Evolutionary conservation across 1,284 basidiomycete genomes (phyloP), one percentile per base, ranked within the genome.

Genomic region (Melanopsichium pennsylvanicum): DNA sequence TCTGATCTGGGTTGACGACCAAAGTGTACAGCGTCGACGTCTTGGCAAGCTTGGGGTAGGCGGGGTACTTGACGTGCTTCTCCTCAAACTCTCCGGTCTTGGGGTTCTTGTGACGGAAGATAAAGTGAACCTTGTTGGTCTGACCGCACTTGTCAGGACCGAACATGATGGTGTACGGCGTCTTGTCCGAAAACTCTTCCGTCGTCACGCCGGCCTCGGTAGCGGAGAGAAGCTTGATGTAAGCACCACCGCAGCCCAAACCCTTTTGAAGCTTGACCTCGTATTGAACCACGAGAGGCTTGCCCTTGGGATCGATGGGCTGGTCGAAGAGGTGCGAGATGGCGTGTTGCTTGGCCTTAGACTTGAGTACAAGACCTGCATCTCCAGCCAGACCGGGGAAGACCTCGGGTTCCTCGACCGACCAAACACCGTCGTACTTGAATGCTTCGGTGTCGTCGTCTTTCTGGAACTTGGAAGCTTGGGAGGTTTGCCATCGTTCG

Each of bases 171-270:
- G 78, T 78, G 71, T 80, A 80, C 15, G 78, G 78, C 7, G 78
- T 79, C 72, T 76, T 73, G 72, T 80, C 78, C 27, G 70, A 74
- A 58, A 80, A 80, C 59, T 79, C 68, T 40, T 78, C 75, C 31
- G 75, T 52, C 21, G 71, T 60, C 33, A 80, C 67, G 31, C 77
- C 82, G 16, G 74, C 74, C 23, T 81, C 78, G 29, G 64, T 72
- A 66, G 85, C 85, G 35, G 83, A 84, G 46, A 99, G 88, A 55
- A 99, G 88, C 85, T 99, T 99, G 84, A 98, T 84, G 84, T 99
- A 99, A 34, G 96, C 96, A 84, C 96, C 96, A 83, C 96, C 96
- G 78, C 96, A 99, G 84, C 95, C 94, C 58, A 97, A 92, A 56
- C 95, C 95, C 84, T 97, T 95, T 85, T 99, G 95, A 83, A 97